Evolutionary conservation across 139 green algal genomes (phyloP), one percentile per base, ranked within the genome.

Genomic region (Auxenochlorella pyrenoidosa): DNA sequence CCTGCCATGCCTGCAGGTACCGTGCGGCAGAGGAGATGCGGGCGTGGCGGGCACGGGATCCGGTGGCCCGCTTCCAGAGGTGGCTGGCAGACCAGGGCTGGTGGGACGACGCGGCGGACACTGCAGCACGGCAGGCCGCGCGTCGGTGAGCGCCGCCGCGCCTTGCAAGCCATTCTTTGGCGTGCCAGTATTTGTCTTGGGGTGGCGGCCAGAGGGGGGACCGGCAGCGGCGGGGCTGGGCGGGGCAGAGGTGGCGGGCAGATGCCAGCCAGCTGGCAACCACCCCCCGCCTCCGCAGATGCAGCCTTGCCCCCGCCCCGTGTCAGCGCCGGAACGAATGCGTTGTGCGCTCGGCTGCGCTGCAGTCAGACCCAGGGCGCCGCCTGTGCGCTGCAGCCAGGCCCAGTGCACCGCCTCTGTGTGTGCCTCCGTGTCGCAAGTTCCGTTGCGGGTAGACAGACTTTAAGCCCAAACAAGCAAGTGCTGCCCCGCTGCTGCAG

Each of bases 21-120:
- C 93, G 96, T 18, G 95, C 91, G 0, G 81, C 88, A 0, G 92
- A 95, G 24, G 95, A 98, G 92, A 98, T 98, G 93, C 76, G 78
- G 5, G 70, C 80, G 34, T 99, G 95, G 95, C 90, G 92, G 4
- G 90, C 94, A 12, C 88, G 96, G 13, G 96, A 99, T 89, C 96
- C 97, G 0, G 94, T 98, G 6, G 83, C 88, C 28, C 94, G 97
- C 58, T 96, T 99, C 79, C 86, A 94, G 34, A 59, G 77, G 54
- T 97, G 89, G 90, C 88, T 99, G 65, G 58, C 88, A 34, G 34
- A 24, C 5, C 81, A 90, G 43, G 95, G 91, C 26, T 96, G 93
- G 94, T 98, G 95, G 96, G 90, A 94, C 71, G 91, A 95, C 63
- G 86, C 47, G 2, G 24, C 43, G 18, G 66, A 79, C 82, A 68